Evolutionary conservation across 805 yeast species (phyloP), one percentile per base, ranked within the genome.

Genomic region (Saccharomycopsis babjevae): DNA sequence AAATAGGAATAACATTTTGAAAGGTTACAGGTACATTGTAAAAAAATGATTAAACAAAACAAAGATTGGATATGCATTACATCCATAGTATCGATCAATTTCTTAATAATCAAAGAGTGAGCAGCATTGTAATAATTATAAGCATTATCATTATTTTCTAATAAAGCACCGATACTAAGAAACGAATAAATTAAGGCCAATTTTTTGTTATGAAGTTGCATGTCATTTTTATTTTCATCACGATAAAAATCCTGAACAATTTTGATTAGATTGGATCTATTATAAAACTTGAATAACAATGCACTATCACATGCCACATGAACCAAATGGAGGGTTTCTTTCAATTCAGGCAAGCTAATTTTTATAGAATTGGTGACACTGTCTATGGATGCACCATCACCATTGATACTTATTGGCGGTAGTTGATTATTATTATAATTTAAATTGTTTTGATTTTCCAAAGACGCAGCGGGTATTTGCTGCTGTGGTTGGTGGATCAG

Each of bases 1-100:
- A 90, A 88, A 70, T 89, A 91, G 0, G 96, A 85, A 71, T 91
- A 90, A 71, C 97, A 89, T 0, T 96, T 87, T 0, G 93, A 85
- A 61, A 91, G 76, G 65, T 94, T 79, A 0, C 97, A 96, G 2
- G 96, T 86, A 68, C 96, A 89, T 72, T 91, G 97, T 57, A 91
- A 73, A 72, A 89, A 91, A 65, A 90, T 77, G 25, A 89, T 85
- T 79, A 91, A 77, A 92, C 89, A 89, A 39, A 91, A 89, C 60
- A 90, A 80, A 0, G 97, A 85, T 63, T 62, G 60, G 15, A 64
- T 36, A 52, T 64, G 61, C 60, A 62, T 59, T 16, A 62, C 57
- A 54, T 64, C 64, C 42, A 57, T 56, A 34, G 66, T 64, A 34
- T 64, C 66, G 11, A 64, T 65, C 8, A 64, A 40, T 15, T 59